These are phyloP conservation scores for Phialemoniopsis sp. DNA, from an alignment of 2,329 filamentous ascomycete species.

Conservation along the genomic window DNA sequence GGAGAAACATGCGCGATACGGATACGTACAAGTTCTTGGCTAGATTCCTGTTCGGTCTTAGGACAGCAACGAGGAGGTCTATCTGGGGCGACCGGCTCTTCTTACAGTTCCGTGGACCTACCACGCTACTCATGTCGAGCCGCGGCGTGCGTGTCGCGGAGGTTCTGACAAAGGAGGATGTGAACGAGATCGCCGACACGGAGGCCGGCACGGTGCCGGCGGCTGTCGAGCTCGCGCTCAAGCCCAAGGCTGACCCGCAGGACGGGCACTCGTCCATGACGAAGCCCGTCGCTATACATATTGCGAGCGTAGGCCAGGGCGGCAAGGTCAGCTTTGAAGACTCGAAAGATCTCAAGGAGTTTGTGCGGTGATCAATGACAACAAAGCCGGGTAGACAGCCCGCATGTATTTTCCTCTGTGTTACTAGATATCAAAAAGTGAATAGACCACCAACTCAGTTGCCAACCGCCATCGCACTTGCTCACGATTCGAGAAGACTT, in stretches of 20 bases:
- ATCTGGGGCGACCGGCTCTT: constrained; percentile 95
- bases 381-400: no score
- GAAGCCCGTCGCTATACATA: constrained; percentile 41
- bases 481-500: neutral
- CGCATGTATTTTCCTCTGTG: no score
- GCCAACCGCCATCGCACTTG: no score
- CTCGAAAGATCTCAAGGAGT: constrained; percentile 52
- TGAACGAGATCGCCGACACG: constrained; percentile 85
- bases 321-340: constrained; percentile 66
- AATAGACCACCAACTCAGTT: no score
- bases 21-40: constrained; percentile 67
- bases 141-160: constrained; percentile 78
- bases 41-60: constrained; percentile 60
- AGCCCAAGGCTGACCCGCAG: constrained; percentile 22
- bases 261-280: constrained; percentile 6
- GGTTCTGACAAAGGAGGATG: constrained; percentile 69
- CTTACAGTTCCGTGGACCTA: constrained; percentile 82
- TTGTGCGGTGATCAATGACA: constrained; percentile 31
- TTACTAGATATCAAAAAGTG: no score
- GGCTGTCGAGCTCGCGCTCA: constrained; percentile 45
- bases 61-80: constrained; percentile 73
- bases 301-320: constrained; percentile 53
- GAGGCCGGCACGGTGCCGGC: constrained; percentile 67
- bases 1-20: constrained; percentile 68
- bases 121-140: constrained; percentile 82